These are phyloP conservation scores for Bathelium albidoporum DNA, from an alignment of 495 filamentous ascomycete species.

Conservation along the genomic window DNA sequence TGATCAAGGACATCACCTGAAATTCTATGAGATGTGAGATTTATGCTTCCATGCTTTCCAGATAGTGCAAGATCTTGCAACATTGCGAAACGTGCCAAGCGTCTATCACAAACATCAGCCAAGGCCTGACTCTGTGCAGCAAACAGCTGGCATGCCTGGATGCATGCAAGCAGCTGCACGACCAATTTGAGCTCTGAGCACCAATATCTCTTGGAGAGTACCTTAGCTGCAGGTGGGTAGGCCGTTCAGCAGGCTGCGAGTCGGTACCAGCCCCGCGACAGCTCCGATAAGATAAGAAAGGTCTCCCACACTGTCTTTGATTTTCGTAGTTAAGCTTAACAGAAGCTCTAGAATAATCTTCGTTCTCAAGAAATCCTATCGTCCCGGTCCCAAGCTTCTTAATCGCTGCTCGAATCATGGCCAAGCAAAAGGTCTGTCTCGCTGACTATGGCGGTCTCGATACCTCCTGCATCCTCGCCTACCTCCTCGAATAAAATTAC, in stretches of 20 bases:
- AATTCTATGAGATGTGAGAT: background rate
- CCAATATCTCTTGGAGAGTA: too few species aligned
- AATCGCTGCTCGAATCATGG: slow-evolving; percentile 11
- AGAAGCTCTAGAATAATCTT: background rate
- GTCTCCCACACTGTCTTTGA: background rate
- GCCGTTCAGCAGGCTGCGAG: too few species aligned
- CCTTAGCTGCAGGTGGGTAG: too few species aligned
- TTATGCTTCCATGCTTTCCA: background rate
- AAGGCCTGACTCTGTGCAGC: too few species aligned
- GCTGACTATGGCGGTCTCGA: slow-evolving; percentile 46
- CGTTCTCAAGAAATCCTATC: background rate
- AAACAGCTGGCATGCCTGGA: too few species aligned
- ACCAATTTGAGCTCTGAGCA: too few species aligned
- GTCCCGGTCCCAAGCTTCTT: too few species aligned
- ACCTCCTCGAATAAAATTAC: slow-evolving; percentile 47
- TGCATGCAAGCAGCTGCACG: too few species aligned
- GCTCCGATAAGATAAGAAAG: background rate
- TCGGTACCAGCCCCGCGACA: too few species aligned
- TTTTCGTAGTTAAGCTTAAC: background rate
- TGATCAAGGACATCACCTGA: background rate
- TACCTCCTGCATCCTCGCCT: slow-evolving; percentile 49
- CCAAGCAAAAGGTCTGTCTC: slow-evolving; percentile 21
- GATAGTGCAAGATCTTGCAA: too few species aligned
- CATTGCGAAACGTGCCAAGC: background rate
- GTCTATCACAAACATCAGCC: background rate